These are phyloP conservation scores for Fraxinus excelsior DNA, from an alignment of 257 asterid genomes.

Conservation along the genomic window DNA sequence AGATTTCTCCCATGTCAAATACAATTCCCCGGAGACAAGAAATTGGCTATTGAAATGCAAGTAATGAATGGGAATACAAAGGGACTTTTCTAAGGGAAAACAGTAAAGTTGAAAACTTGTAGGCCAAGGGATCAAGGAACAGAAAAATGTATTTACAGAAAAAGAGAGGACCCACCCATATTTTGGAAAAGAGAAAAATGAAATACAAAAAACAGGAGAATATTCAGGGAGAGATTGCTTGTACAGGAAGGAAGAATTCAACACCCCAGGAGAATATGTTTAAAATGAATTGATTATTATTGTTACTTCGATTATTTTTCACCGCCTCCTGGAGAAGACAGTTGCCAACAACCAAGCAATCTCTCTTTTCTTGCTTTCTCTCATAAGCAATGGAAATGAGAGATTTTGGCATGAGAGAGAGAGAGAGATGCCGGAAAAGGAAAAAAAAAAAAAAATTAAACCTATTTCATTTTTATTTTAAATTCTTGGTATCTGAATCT, in stretches of 20 bases:
- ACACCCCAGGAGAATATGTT: slow-evolving; percentile 31
- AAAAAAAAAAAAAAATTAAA: not conserved
- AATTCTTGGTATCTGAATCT: slow-evolving; percentile 16
- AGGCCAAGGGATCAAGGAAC: slow-evolving; percentile 11
- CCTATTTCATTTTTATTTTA: too few species aligned
- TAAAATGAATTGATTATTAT: not conserved
- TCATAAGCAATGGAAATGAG: slow-evolving; percentile 25
- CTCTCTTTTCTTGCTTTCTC: slow-evolving; percentile 22
- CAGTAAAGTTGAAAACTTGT: slow-evolving; percentile 16
- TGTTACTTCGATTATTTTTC: not conserved
- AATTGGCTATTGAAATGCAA: not conserved
- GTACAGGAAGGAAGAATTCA: slow-evolving; percentile 13
- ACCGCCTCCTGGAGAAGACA: slow-evolving; percentile 35
- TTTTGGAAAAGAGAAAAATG: not conserved
- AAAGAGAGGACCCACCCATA: not conserved
- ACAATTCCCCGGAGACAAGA: not conserved
- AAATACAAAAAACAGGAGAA: not conserved
- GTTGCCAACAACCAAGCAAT: slow-evolving; percentile 17
- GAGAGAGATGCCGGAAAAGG: not conserved
- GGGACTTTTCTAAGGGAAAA: slow-evolving; percentile 21
- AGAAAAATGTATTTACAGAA: slow-evolving; percentile 3
- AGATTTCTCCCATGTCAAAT: slow-evolving; percentile 58
- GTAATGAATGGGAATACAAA: not conserved
- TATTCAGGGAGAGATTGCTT: slow-evolving; percentile 19
- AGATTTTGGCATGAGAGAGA: slow-evolving; percentile 19